Conservation (phyloP, 768 basidiomycete species). For the Tricholoma sp. region DNA sequence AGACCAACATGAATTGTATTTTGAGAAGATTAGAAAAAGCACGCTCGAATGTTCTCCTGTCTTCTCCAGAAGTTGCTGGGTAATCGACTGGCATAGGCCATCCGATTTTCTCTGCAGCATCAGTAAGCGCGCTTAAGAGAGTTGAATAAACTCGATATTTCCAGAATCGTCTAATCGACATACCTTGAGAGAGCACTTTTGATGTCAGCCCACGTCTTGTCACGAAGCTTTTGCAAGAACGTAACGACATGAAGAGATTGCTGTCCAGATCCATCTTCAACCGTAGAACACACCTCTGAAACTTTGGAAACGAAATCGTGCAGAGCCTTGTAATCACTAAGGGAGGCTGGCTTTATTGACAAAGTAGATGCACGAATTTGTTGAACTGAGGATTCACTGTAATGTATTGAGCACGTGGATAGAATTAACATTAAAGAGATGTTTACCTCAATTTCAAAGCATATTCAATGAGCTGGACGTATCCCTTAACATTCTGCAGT, state of each 20-base stretch:
- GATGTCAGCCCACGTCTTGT: conserved; percentile 74
- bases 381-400: conserved; percentile 54
- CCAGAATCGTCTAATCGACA: conserved; percentile 20
- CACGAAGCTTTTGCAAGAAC: conserved; percentile 58
- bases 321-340: conserved; percentile 56
- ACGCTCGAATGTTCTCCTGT: conserved; percentile 63
- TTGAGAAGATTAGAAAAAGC: conserved; percentile 73
- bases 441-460: conserved; percentile 68
- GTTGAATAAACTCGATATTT: conserved; percentile 4
- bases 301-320: conserved; percentile 56
- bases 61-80: conserved; percentile 37
- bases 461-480: conserved; percentile 69
- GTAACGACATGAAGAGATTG: conserved; percentile 53
- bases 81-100: conserved; percentile 85
- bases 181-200: conserved; percentile 61
- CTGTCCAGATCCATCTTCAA: conserved; percentile 42
- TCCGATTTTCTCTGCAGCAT: conserved; percentile 65
- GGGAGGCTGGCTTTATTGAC: conserved; percentile 37
- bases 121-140: conserved; percentile 49
- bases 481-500: conserved; percentile 68
- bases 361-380: conserved; percentile 39
- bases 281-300: conserved; percentile 34
- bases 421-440: background rate
- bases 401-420: background rate
- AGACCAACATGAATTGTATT: conserved; percentile 73